phyloP scores from a whole-genome alignment of 2,329 filamentous ascomycete genomes.

The Hymenoscyphus salicellus region DNA sequence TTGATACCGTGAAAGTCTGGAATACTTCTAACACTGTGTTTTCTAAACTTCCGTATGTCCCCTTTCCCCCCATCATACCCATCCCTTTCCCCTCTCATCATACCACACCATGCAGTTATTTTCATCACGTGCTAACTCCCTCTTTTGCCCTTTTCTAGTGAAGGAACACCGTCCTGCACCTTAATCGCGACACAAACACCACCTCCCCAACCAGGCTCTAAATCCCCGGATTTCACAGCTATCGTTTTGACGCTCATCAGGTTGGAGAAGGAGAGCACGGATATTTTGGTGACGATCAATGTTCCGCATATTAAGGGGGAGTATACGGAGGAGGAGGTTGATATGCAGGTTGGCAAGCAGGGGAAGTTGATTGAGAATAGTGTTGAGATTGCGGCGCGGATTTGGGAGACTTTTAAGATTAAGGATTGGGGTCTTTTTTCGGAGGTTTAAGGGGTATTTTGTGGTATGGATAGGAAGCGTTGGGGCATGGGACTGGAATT shows the following conservation, averaged over 20 bases:
- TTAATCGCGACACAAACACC: slow-evolving; percentile 65
- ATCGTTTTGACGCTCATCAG: slow-evolving; percentile 76
- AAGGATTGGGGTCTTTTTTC: slow-evolving; percentile 72
- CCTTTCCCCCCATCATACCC: background rate
- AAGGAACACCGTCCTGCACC: slow-evolving; percentile 60
- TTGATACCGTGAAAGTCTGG: slow-evolving; percentile 64
- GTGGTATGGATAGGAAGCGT: background rate
- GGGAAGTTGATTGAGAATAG: slow-evolving; percentile 67
- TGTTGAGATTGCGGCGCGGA: slow-evolving; percentile 63
- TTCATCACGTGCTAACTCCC: slow-evolving; percentile 22
- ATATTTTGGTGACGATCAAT: slow-evolving; percentile 83
- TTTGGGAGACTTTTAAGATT: slow-evolving; percentile 73
- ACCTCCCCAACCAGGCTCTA: slow-evolving; percentile 33
- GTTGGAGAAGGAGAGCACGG: slow-evolving; percentile 70
- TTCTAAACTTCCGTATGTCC: slow-evolving; percentile 45
- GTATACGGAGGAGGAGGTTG: slow-evolving; percentile 70
- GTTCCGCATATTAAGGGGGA: slow-evolving; percentile 77
- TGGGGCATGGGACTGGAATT: background rate
- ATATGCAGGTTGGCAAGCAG: slow-evolving; percentile 61
- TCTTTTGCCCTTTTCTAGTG: slow-evolving; percentile 39
- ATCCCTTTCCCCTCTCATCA: background rate
- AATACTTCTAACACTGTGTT: slow-evolving; percentile 61
- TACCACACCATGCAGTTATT: background rate
- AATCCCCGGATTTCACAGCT: slow-evolving; percentile 59
- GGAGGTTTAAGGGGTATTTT: slow-evolving; percentile 29